Conservation (phyloP, 2,329 filamentous ascomycete species). For the Trichothecium sympodiale region DNA sequence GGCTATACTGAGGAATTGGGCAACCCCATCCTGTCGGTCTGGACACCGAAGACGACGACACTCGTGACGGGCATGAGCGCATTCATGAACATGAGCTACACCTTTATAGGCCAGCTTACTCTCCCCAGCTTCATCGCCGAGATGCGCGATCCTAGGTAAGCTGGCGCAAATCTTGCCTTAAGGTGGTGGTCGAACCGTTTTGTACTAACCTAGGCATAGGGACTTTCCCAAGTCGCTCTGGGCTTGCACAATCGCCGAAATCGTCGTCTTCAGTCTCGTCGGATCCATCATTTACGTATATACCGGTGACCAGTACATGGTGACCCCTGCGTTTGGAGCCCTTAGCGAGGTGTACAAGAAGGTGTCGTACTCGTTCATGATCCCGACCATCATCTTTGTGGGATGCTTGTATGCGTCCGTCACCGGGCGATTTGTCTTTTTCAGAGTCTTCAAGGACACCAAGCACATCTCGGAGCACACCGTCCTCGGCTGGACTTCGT, state of each 20-base stretch:
- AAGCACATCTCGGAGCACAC: slow-evolving; percentile 75
- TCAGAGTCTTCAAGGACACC: slow-evolving; percentile 72
- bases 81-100: slow-evolving; percentile 92
- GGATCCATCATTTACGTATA: slow-evolving; percentile 77
- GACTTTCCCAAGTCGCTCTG: slow-evolving; percentile 92
- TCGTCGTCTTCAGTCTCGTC: slow-evolving; percentile 76
- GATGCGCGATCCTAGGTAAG: slow-evolving; percentile 57
- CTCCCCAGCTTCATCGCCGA: slow-evolving; percentile 91
- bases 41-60: slow-evolving; percentile 60
- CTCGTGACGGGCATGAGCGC: slow-evolving; percentile 78
- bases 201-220: slow-evolving; percentile 36
- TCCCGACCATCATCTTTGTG: slow-evolving; percentile 85
- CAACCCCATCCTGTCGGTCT: slow-evolving; percentile 53
- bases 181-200: not conserved
- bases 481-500: slow-evolving; percentile 65
- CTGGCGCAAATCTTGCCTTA: not conserved
- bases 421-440: slow-evolving; percentile 83
- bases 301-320: slow-evolving; percentile 82
- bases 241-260: slow-evolving; percentile 78
- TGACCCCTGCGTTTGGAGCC: slow-evolving; percentile 76
- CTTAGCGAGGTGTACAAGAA: slow-evolving; percentile 74
- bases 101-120: slow-evolving; percentile 92
- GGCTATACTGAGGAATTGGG: slow-evolving; percentile 49
- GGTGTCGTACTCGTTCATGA: slow-evolving; percentile 87
- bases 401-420: slow-evolving; percentile 87